Conservation (phyloP, 2,329 filamentous ascomycete genomes). For the Scleromitrula shiraiana region DNA sequence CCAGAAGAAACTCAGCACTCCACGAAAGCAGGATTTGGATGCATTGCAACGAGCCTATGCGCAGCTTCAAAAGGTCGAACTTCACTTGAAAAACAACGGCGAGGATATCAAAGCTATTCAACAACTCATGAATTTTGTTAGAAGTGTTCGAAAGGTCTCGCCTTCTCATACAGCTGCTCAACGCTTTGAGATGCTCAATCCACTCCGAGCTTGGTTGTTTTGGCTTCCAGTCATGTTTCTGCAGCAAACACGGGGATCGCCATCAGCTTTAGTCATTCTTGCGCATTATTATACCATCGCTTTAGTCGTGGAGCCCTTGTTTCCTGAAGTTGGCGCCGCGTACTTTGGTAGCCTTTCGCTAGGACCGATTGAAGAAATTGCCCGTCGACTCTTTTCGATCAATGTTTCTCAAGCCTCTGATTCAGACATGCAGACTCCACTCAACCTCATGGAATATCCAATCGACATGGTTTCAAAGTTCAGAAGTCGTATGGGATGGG, state of each 20-base stretch:
- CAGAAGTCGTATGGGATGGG: constrained; percentile 60
- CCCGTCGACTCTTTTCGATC: constrained; percentile 63
- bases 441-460: constrained; percentile 64
- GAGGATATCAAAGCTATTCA: constrained; percentile 62
- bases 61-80: constrained; percentile 60
- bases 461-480: constrained; percentile 63
- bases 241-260: constrained; percentile 66
- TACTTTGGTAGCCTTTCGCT: constrained; percentile 80
- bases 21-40: constrained; percentile 61
- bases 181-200: constrained; percentile 84
- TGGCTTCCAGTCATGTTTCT: constrained; percentile 86
- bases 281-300: constrained; percentile 81
- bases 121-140: constrained; percentile 64
- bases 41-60: constrained; percentile 59
- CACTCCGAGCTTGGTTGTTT: constrained; percentile 86
- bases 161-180: constrained; percentile 65
- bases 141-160: constrained; percentile 63
- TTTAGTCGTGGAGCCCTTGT: constrained; percentile 80
- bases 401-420: constrained; percentile 51
- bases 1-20: constrained; percentile 49
- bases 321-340: constrained; percentile 81
- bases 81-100: constrained; percentile 58
- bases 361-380: constrained; percentile 78
- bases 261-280: constrained; percentile 72
- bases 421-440: constrained; percentile 50